Conservation (phyloP, 2,329 filamentous ascomycete genomes). For the Penicillium sp. region DNA sequence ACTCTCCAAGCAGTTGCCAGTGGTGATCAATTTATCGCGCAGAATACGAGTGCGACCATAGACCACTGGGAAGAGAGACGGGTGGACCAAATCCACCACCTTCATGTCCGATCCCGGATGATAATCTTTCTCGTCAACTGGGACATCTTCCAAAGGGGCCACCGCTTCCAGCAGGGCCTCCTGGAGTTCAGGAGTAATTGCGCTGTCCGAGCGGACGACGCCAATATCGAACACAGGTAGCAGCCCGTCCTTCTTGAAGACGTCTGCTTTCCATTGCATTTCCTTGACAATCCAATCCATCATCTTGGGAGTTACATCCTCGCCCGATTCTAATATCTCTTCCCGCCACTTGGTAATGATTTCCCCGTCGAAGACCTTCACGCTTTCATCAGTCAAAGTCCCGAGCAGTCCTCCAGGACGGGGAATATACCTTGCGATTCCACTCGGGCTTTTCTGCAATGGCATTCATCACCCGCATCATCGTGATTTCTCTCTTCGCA, state of each 20-base stretch:
- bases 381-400: no score
- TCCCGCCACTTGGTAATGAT: conserved; percentile 30
- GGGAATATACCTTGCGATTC: conserved; percentile 12
- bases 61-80: conserved; percentile 58
- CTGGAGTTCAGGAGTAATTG: conserved; percentile 38
- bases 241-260: no score
- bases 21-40: conserved; percentile 19
- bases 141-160: conserved; percentile 47
- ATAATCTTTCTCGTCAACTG: conserved; percentile 8
- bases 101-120: conserved; percentile 5
- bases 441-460: conserved; percentile 30
- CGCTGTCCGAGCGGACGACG: conserved; percentile 53
- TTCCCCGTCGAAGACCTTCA: not conserved
- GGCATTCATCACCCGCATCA: conserved; percentile 37
- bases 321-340: conserved; percentile 21
- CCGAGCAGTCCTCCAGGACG: no score
- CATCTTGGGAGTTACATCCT: conserved; percentile 33
- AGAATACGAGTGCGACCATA: conserved; percentile 28
- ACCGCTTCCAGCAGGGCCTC: conserved; percentile 44
- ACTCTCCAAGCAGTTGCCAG: conserved; percentile 20
- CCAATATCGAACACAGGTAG: conserved; percentile 46
- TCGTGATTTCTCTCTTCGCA: conserved; percentile 28
- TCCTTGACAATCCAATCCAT: conserved; percentile 44
- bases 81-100: conserved; percentile 50
- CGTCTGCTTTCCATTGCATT: conserved; percentile 48